A percentile compares a stretch with the other conserved stretches of the same genome.
These are phyloP conservation scores for Panicum miliaceum DNA, from an alignment of 176 grass and related monocot genomes.

Conservation along the genomic window DNA sequence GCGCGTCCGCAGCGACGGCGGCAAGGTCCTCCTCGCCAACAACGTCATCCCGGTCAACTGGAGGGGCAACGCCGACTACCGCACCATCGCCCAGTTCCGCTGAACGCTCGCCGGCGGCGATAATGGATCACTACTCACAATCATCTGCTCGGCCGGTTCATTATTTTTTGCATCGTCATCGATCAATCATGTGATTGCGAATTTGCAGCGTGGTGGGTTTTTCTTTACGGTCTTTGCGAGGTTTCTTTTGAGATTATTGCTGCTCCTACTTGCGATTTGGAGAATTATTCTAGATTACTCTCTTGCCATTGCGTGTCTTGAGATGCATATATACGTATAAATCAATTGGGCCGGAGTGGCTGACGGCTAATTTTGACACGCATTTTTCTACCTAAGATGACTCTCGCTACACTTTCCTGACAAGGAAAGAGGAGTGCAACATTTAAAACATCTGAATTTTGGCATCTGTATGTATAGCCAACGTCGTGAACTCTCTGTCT, in stretches of 20 bases:
- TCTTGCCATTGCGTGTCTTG: too few species aligned
- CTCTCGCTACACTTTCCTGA: too few species aligned
- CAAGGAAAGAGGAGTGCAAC: too few species aligned
- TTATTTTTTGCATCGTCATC: neutral
- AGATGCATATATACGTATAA: conserved; percentile 12
- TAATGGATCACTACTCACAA: neutral
- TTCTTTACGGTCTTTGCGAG: neutral
- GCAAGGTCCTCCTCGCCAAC: conserved; percentile 55
- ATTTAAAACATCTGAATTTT: too few species aligned
- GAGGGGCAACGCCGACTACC: conserved; percentile 62
- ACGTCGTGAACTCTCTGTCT: too few species aligned
- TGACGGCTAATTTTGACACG: too few species aligned
- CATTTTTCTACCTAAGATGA: too few species aligned
- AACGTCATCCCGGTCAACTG: conserved; percentile 70
- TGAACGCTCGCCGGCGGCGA: neutral
- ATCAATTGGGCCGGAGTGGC: too few species aligned
- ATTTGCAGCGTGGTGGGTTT: neutral
- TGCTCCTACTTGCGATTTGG: neutral
- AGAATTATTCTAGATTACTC: neutral
- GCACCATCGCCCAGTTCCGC: conserved; percentile 65
- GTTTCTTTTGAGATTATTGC: neutral
- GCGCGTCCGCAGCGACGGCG: conserved; percentile 57
- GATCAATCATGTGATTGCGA: neutral
- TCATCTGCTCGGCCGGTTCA: neutral
- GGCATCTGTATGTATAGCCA: too few species aligned